These are phyloP conservation scores for Fusarium decemcellulare DNA, from an alignment of 2,329 filamentous ascomycete species.

Conservation along the genomic window DNA sequence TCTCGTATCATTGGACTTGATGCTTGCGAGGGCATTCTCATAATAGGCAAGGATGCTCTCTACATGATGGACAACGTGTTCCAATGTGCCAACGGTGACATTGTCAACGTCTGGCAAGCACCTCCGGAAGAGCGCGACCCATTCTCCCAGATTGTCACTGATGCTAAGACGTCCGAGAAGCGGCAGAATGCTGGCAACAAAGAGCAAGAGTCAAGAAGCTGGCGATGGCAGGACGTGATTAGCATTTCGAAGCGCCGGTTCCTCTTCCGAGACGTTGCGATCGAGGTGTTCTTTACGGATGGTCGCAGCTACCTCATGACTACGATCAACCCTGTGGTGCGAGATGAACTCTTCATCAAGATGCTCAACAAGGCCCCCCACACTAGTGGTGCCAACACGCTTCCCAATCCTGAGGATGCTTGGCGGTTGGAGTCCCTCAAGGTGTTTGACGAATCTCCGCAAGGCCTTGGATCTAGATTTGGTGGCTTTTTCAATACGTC, in stretches of 20 bases:
- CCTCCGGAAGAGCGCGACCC: constrained; percentile 93
- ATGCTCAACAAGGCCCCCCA: constrained; percentile 86
- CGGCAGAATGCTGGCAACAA: constrained; percentile 66
- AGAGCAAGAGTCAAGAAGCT: constrained; percentile 89
- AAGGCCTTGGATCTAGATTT: constrained; percentile 86
- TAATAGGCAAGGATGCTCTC: constrained; percentile 90
- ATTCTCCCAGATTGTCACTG: constrained; percentile 93
- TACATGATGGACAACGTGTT: constrained; percentile 99
- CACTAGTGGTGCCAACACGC: constrained; percentile 76
- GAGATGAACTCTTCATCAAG: constrained; percentile 86
- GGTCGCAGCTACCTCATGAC: constrained; percentile 95
- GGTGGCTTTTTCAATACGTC: constrained; percentile 91
- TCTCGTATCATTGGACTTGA: constrained; percentile 95
- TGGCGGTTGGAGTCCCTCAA: constrained; percentile 93
- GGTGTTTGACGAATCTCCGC: constrained; percentile 70
- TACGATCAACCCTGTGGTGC: constrained; percentile 77
- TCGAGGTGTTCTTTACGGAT: constrained; percentile 98
- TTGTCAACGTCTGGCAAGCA: constrained; percentile 96
- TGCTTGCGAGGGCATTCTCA: constrained; percentile 92
- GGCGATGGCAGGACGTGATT: constrained; percentile 95
- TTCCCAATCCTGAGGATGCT: constrained; percentile 86
- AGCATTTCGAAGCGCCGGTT: constrained; percentile 97
- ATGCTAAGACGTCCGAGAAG: constrained; percentile 72
- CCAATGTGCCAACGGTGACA: constrained; percentile 93
- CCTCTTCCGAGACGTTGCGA: constrained; percentile 92